Percentiles rank a stretch among this genome's conserved stretches.
Conservation (phyloP, 164 flowering plant genomes). For the Kingdonia uniflora region DNA sequence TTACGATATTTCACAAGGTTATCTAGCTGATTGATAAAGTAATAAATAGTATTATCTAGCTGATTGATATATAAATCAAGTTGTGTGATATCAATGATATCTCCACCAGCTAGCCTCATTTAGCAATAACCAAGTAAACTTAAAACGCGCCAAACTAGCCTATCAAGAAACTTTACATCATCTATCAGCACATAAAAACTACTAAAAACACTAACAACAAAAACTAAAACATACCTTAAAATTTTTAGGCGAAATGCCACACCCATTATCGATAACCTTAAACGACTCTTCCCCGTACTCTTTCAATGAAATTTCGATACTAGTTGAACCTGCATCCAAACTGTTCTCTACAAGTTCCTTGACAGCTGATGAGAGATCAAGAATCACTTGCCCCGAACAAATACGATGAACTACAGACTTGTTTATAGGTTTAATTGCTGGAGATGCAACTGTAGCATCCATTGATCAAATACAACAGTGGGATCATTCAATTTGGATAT, state of each 20-base stretch:
- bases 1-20: no score
- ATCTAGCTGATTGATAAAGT: no score
- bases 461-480: no score
- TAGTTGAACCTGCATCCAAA: slow-evolving; percentile 92
- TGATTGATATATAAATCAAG: no score
- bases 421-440: slow-evolving; percentile 54
- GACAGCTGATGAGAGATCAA: slow-evolving; percentile 92
- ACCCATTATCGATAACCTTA: slow-evolving; percentile 86
- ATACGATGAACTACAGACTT: slow-evolving; percentile 70
- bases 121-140: no score
- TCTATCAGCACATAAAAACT: background rate
- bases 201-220: background rate
- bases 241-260: slow-evolving; percentile 75
- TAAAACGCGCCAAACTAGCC: no score
- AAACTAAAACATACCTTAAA: slow-evolving; percentile 48
- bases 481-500: no score
- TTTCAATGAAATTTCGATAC: slow-evolving; percentile 64
- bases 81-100: no score
- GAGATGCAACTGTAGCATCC: slow-evolving; percentile 13
- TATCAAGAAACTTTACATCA: background rate
- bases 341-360: slow-evolving; percentile 99
- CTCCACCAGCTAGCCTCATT: no score
- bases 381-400: slow-evolving; percentile 87
- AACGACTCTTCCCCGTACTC: slow-evolving; percentile 73
- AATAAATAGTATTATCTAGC: no score